Conservation (phyloP, 768 basidiomycete genomes). For the Boletellus ananas region DNA sequence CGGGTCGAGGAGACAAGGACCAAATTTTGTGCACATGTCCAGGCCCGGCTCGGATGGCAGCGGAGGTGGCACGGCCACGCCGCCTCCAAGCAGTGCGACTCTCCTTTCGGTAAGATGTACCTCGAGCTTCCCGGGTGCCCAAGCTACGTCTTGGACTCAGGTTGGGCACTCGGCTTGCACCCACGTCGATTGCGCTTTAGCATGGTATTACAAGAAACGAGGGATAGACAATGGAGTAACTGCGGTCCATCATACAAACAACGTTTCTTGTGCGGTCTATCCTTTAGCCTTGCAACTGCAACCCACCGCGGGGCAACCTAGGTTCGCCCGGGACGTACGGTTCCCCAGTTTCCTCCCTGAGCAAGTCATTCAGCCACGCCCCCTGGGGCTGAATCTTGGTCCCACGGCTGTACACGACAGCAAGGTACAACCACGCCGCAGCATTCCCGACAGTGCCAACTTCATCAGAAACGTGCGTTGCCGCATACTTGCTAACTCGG, state of each 20-base stretch:
- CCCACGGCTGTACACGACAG: slow-evolving; percentile 76
- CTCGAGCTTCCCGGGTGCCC: too few relatives aligned
- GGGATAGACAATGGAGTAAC: neutral
- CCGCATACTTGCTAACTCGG: slow-evolving; percentile 62
- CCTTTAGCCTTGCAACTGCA: slow-evolving; percentile 44
- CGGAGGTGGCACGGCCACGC: slow-evolving; percentile 7
- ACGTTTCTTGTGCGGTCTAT: neutral
- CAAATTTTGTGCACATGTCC: neutral
- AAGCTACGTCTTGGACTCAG: too few relatives aligned
- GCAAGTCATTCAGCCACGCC: slow-evolving; percentile 80
- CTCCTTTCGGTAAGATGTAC: too few relatives aligned
- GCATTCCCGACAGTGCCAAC: slow-evolving; percentile 83
- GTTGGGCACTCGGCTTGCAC: too few relatives aligned
- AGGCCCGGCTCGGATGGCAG: neutral
- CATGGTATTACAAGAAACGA: slow-evolving; percentile 6
- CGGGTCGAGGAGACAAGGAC: neutral
- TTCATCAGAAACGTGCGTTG: slow-evolving; percentile 77
- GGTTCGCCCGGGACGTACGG: slow-evolving; percentile 65
- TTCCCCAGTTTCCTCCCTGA: slow-evolving; percentile 73
- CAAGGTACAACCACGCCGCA: slow-evolving; percentile 61
- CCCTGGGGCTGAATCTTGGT: slow-evolving; percentile 77
- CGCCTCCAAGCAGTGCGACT: too few relatives aligned
- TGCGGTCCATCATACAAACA: slow-evolving; percentile 10
- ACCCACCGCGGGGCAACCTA: slow-evolving; percentile 57
- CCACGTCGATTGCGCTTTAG: neutral